Conservation (phyloP, 139 green algal species). For the Micromonas commoda region DNA sequence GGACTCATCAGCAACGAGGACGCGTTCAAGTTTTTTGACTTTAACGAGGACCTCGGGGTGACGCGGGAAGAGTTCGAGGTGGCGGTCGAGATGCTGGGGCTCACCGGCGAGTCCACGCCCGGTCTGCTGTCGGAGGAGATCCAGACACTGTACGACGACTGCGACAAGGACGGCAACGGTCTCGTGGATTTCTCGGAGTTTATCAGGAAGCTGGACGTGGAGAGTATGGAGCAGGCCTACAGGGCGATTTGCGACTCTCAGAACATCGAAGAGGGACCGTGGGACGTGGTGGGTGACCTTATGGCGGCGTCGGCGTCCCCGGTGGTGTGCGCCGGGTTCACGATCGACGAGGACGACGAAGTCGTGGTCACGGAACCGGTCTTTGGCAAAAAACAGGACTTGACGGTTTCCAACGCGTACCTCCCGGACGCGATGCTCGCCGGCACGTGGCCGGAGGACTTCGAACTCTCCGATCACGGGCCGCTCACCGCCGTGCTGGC, state of each 20-base stretch:
- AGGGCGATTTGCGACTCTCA: background rate
- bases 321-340: background rate
- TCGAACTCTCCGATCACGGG: background rate
- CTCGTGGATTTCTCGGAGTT: slow-evolving; percentile 11
- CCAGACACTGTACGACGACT: background rate
- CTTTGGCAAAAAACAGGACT: background rate
- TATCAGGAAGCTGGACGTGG: background rate
- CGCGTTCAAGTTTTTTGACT: slow-evolving; percentile 15
- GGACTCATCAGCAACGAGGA: background rate
- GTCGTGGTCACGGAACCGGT: too few species aligned
- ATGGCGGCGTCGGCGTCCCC: background rate
- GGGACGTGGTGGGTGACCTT: background rate
- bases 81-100: background rate
- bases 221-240: background rate
- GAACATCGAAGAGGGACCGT: background rate
- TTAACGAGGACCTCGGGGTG: background rate
- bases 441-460: slow-evolving; percentile 3
- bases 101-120: background rate
- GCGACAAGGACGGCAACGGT: slow-evolving; percentile 11
- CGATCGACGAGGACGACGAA: too few species aligned
- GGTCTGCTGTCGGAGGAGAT: slow-evolving; percentile 3
- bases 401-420: background rate
- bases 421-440: background rate
- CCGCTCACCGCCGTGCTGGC: background rate
- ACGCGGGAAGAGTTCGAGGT: background rate